These are phyloP conservation scores for Paraphaeosphaeria minitans DNA, from an alignment of 2,329 filamentous ascomycete species.

Conservation along the genomic window DNA sequence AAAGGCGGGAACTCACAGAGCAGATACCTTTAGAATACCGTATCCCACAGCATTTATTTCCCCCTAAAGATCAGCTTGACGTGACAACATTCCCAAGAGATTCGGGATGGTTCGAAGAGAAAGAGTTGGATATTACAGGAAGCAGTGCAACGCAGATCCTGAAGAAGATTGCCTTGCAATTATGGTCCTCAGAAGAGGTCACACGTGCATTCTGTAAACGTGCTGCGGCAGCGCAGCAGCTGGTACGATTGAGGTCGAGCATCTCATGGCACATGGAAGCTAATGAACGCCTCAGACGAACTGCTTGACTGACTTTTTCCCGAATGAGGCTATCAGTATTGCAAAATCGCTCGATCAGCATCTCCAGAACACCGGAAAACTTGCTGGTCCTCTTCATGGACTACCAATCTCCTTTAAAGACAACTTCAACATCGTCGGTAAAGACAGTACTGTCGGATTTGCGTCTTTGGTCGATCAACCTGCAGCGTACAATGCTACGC, in stretches of 20 bases:
- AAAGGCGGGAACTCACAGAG: constrained; percentile 50
- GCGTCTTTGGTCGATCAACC: constrained; percentile 65
- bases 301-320: constrained; percentile 64
- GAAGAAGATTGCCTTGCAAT: constrained; percentile 45
- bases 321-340: constrained; percentile 57
- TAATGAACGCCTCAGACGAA: constrained; percentile 55
- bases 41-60: constrained; percentile 59
- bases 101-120: constrained; percentile 64
- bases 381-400: constrained; percentile 70
- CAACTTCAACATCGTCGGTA: constrained; percentile 67
- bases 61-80: constrained; percentile 59
- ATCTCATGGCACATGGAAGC: not conserved
- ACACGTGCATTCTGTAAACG: constrained; percentile 61
- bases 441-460: constrained; percentile 69
- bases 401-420: constrained; percentile 72
- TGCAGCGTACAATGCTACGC: constrained; percentile 58
- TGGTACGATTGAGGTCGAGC: constrained; percentile 44
- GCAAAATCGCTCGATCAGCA: constrained; percentile 61
- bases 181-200: constrained; percentile 60
- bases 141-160: constrained; percentile 50
- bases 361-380: constrained; percentile 51
- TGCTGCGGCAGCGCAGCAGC: constrained; percentile 60
- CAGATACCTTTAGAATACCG: constrained; percentile 65
- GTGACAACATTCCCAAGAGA: constrained; percentile 60
- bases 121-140: constrained; percentile 58